Percentiles rank a stretch among this genome's conserved stretches.
These are phyloP conservation scores for Trichoderma citrinoviride DNA, from an alignment of 2,329 filamentous ascomycete species.

Conservation along the genomic window DNA sequence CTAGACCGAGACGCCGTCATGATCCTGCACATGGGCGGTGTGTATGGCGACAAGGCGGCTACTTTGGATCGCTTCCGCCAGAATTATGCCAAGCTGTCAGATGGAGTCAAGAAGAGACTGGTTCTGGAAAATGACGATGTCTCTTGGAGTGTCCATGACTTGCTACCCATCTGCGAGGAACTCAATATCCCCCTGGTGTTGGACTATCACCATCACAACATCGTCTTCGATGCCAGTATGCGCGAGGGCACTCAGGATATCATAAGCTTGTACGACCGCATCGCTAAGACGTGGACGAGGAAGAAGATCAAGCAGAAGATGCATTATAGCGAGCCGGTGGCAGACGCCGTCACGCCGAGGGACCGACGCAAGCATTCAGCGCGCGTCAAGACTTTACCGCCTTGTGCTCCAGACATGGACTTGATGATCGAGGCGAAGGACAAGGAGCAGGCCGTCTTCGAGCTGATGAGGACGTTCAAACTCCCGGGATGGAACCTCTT, in stretches of 20 bases:
- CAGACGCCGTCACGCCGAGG: conserved; percentile 65
- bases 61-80: conserved; percentile 74
- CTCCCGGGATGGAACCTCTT: conserved; percentile 75
- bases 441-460: conserved; percentile 94
- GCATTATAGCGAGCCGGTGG: conserved; percentile 82
- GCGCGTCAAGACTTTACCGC: conserved; percentile 74
- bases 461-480: conserved; percentile 84
- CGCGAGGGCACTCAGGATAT: conserved; percentile 86
- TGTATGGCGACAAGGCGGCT: conserved; percentile 80
- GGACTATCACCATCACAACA: conserved; percentile 95
- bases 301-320: conserved; percentile 92
- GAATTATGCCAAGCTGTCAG: conserved; percentile 66
- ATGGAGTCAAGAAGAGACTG: conserved; percentile 71
- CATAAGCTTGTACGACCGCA: conserved; percentile 68
- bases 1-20: conserved; percentile 84
- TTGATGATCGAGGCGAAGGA: conserved; percentile 99
- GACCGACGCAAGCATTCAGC: conserved; percentile 84
- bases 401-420: conserved; percentile 80
- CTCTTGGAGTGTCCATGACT: conserved; percentile 85
- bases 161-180: conserved; percentile 87
- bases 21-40: conserved; percentile 90
- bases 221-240: conserved; percentile 72
- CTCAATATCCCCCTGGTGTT: conserved; percentile 90
- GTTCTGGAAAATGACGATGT: conserved; percentile 96
- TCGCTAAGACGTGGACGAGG: conserved; percentile 76